Conservation (phyloP, 257 asterid species). For the Nicotiana tomentosiformis region DNA sequence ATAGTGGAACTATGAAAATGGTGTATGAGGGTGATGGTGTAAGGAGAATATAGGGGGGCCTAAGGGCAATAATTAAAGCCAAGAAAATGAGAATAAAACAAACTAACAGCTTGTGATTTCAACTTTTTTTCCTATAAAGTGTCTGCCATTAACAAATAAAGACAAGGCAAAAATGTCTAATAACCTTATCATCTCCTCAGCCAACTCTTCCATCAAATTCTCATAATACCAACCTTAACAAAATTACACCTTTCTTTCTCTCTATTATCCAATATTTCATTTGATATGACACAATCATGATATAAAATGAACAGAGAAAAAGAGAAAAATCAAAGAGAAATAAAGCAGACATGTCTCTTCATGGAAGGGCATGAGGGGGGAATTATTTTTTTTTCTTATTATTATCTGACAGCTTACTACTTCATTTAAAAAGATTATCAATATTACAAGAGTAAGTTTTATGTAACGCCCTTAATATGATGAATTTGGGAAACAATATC, state of each 20-base stretch:
- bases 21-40: not conserved
- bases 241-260: not conserved
- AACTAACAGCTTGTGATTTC: not conserved
- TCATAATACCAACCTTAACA: not conserved
- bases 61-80: not conserved
- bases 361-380: too few species aligned
- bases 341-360: not conserved
- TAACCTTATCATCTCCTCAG: conserved; percentile 6
- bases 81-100: not conserved
- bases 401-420: not conserved
- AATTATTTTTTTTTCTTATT: not conserved
- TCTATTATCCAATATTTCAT: not conserved
- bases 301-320: not conserved
- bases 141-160: conserved; percentile 17
- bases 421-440: not conserved
- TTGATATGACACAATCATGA: not conserved
- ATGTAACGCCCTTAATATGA: too few species aligned
- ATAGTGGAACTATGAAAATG: not conserved
- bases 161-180: conserved; percentile 1
- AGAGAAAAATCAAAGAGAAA: not conserved
- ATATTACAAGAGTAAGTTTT: too few species aligned
- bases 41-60: not conserved
- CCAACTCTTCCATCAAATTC: not conserved
- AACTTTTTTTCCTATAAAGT: not conserved
- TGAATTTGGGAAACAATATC: too few species aligned